Conservation (phyloP, 768 basidiomycete species). For the Lentinula aciculospora region DNA sequence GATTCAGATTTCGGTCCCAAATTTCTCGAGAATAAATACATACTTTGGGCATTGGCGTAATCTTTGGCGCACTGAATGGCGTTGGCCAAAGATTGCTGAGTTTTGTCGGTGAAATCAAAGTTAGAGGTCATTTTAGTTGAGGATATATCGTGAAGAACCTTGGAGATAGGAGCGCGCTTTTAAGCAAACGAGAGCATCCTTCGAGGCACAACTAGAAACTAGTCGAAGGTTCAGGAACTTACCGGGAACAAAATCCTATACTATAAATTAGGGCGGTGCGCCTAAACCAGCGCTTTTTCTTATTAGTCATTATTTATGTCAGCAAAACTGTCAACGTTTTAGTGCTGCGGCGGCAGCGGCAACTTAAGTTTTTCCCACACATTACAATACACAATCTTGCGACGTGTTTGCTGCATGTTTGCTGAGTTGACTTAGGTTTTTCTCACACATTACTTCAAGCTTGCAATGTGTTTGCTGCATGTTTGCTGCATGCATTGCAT, state of each 20-base stretch:
- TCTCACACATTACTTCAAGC: too few species aligned
- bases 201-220: neutral
- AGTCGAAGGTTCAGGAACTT: neutral
- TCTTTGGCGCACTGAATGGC: slow-evolving; percentile 82
- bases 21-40: slow-evolving; percentile 11
- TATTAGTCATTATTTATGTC: too few species aligned
- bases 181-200: neutral
- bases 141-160: neutral
- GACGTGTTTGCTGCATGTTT: too few species aligned
- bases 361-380: too few species aligned
- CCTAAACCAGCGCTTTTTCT: too few species aligned
- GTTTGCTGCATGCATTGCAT: too few species aligned
- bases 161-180: neutral
- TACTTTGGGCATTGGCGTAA: slow-evolving; percentile 77
- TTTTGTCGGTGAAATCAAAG: slow-evolving; percentile 84
- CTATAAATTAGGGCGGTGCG: too few species aligned
- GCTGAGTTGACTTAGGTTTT: too few species aligned
- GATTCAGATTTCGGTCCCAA: slow-evolving; percentile 9
- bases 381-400: too few species aligned
- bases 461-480: too few species aligned
- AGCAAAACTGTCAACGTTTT: too few species aligned
- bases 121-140: slow-evolving; percentile 40
- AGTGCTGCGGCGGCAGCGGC: too few species aligned
- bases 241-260: neutral
- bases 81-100: slow-evolving; percentile 60